Percentiles rank a stretch among this genome's conserved stretches.
Conservation (phyloP, 108 stramenopile genomes). For the Conticribra weissflogii region DNA sequence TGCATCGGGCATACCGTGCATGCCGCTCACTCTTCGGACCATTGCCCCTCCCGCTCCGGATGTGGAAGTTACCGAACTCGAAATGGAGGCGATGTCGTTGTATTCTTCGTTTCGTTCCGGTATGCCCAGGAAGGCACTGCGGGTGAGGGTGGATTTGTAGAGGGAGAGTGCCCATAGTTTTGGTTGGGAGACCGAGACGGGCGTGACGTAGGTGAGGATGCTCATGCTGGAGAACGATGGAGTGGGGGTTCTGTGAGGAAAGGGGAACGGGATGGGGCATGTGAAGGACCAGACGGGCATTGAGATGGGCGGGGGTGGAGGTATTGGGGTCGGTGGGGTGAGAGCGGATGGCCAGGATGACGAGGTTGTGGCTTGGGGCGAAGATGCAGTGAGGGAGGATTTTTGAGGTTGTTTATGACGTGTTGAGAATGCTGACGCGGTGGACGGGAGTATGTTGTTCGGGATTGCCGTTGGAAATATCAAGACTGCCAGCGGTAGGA, state of each 20-base stretch:
- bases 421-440: too few relatives aligned
- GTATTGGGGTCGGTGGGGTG: conserved; percentile 7
- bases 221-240: conserved; percentile 56
- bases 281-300: conserved; percentile 64
- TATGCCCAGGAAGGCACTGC: conserved; percentile 54
- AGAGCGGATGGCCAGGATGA: background rate
- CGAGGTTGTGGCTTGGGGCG: too few relatives aligned
- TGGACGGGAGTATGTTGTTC: too few relatives aligned
- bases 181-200: conserved; percentile 58
- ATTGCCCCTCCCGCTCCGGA: background rate
- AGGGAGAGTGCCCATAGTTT: conserved; percentile 62
- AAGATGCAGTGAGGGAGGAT: too few relatives aligned
- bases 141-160: conserved; percentile 56
- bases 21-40: background rate
- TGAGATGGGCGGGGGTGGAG: conserved; percentile 63
- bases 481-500: too few relatives aligned
- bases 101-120: conserved; percentile 28
- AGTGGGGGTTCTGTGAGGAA: conserved; percentile 32
- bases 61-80: conserved; percentile 30
- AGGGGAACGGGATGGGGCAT: conserved; percentile 15
- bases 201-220: conserved; percentile 65
- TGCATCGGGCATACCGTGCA: background rate
- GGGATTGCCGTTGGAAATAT: too few relatives aligned
- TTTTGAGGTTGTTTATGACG: too few relatives aligned
- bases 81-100: conserved; percentile 37